Evolutionary conservation across 768 basidiomycete species (phyloP), one percentile per base, ranked within the genome.

Genomic region (Lactifluus subvellereus): DNA sequence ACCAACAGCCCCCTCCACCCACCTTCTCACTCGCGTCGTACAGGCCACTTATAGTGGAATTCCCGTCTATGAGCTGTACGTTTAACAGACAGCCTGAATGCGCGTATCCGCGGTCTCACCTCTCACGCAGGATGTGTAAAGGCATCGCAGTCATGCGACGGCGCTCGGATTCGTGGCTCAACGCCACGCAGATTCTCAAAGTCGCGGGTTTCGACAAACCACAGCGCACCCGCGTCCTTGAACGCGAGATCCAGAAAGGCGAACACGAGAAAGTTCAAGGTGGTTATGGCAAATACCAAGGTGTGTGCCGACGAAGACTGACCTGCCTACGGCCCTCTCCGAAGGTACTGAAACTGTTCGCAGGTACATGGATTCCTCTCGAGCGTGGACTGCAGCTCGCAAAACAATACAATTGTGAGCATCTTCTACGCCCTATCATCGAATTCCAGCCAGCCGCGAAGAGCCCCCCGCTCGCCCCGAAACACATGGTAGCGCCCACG

Each of bases 201-300:
- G 96, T 99, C 69, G 97, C 95, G 33, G 97, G 96, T 10, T 98
- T 98, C 69, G 97, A 99, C 78, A 99, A 99, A 74, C 97, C 97
- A 1, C 97, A 98, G 73, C 81, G 97, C 54, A 99, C 97, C 62
- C 87, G 97, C 59, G 95, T 99, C 16, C 82, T 99, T 49, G 97
- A 99, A 75, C 85, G 97, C 67, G 97, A 99, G 76, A 88, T 99
- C 7, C 97, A 99, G 74, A 98, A 98, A 73, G 97, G 95, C 32
- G 91, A 94, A 69, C 97, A 99, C 74, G 96, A 98, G 76, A 99
- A 99, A 74, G 95, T 99, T 0, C 97, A 99, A 74, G 97, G 97
- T 27, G 97, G 97, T 2, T 99, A 98, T 74, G 97, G 97, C 68
- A 99, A 99, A 76, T 98, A 98, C 73, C 97, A 99, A 81, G 97